phyloP scores from a whole-genome alignment of 2,329 filamentous ascomycete species.

The Talaromyces sp. region DNA sequence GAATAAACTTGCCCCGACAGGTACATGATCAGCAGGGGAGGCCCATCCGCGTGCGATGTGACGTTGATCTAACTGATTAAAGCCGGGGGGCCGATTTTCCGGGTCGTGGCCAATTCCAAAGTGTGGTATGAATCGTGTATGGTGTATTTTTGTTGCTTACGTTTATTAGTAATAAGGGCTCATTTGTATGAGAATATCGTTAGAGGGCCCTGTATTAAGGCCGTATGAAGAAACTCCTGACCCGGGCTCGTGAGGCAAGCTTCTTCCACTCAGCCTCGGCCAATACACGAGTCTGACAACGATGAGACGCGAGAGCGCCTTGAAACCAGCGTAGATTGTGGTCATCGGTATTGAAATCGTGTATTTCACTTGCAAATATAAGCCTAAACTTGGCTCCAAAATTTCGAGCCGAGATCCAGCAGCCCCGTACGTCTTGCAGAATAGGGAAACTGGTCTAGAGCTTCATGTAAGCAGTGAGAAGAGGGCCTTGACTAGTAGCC shows the following conservation, averaged over 20 bases:
- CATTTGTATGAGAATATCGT: not conserved
- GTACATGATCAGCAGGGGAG: not conserved
- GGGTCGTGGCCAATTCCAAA: not conserved
- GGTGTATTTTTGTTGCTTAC: not conserved
- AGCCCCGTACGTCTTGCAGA: not conserved
- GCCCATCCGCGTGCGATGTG: not conserved
- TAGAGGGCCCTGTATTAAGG: not conserved
- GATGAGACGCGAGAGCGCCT: not conserved
- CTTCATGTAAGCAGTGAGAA: not conserved
- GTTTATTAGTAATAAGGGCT: not conserved
- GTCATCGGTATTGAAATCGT: not conserved
- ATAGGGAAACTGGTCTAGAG: slow-evolving; percentile 8
- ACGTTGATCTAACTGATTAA: not conserved
- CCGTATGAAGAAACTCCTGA: not conserved
- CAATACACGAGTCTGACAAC: not conserved
- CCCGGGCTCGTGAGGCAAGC: not conserved
- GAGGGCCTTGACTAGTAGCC: too few species aligned
- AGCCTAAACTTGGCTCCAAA: not conserved
- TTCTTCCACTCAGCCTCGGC: not conserved
- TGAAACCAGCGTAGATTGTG: not conserved
- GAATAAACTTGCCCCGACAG: not conserved
- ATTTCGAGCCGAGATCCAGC: not conserved
- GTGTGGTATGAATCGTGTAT: not conserved
- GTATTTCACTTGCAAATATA: not conserved
- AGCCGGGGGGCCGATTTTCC: not conserved